phyloP scores from a whole-genome alignment of 225 moss, liverwort and hornwort genomes.

The Pleurozium schreberi region DNA sequence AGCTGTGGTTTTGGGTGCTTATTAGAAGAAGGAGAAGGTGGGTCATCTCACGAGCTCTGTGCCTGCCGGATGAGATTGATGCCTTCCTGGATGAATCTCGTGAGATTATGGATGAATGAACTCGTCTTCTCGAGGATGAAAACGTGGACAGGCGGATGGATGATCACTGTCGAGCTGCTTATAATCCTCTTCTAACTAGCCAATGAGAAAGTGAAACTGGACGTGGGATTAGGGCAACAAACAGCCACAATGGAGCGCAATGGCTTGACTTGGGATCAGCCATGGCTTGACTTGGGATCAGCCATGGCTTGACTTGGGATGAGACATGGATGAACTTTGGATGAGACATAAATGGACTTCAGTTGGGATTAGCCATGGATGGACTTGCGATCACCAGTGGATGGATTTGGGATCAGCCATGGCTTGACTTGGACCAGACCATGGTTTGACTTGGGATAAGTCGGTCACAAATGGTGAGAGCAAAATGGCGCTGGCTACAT shows the following conservation, averaged over 20 bases:
- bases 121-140: background rate
- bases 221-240: background rate
- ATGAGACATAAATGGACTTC: background rate
- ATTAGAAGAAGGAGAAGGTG: background rate
- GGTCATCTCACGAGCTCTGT: background rate
- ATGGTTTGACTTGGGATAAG: background rate
- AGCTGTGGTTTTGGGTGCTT: background rate
- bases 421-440: background rate
- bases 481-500: rapidly evolving
- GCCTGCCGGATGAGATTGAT: background rate
- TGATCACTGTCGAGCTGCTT: background rate
- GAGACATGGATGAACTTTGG: background rate
- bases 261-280: background rate
- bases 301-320: background rate
- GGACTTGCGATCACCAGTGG: too few relatives aligned
- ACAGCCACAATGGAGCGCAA: too few relatives aligned
- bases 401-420: background rate
- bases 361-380: background rate
- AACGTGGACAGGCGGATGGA: background rate
- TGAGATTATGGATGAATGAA: background rate
- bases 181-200: background rate
- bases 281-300: background rate
- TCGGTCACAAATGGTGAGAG: background rate
- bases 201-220: background rate
- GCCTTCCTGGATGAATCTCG: background rate